A percentile compares a stretch with the other conserved stretches of the same genome.
Conservation (phyloP, 306 rosid genomes). For the Leucaena leucocephala region DNA sequence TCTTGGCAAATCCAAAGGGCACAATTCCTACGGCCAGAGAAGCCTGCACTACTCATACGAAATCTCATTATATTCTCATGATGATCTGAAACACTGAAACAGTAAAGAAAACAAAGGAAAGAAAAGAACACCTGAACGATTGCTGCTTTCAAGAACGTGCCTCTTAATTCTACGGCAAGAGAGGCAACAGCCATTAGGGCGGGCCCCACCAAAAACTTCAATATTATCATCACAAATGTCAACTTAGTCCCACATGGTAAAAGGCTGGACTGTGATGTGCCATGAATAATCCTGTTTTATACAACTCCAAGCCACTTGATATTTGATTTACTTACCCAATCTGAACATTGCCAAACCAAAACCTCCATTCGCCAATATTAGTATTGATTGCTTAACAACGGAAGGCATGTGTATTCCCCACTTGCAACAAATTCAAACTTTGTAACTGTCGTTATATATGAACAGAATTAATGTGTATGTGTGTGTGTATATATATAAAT, state of each 20-base stretch:
- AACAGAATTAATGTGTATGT: not conserved
- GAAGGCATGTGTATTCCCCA: slow-evolving; percentile 81
- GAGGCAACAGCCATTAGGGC: slow-evolving; percentile 79
- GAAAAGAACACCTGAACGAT: slow-evolving; percentile 64
- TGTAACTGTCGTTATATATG: not conserved
- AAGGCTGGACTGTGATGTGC: slow-evolving; percentile 66
- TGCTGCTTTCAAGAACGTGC: slow-evolving; percentile 61
- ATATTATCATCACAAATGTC: slow-evolving; percentile 65
- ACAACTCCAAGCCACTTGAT: not conserved
- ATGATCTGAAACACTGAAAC: not conserved
- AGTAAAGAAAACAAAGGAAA: not conserved
- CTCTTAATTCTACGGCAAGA: slow-evolving; percentile 61
- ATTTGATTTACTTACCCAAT: slow-evolving; percentile 65
- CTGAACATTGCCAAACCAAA: slow-evolving; percentile 97
- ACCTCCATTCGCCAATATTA: slow-evolving; percentile 74
- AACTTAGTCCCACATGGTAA: slow-evolving; percentile 69
- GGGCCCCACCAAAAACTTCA: slow-evolving; percentile 78
- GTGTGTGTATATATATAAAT: no score
- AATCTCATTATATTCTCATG: slow-evolving; percentile 12
- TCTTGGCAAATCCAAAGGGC: slow-evolving; percentile 94
- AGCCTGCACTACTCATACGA: slow-evolving; percentile 54
- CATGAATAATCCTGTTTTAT: slow-evolving; percentile 67
- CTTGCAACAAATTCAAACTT: slow-evolving; percentile 49
- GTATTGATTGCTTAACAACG: slow-evolving; percentile 60
- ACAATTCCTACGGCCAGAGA: slow-evolving; percentile 95